A percentile compares a stretch with the other conserved stretches of the same genome.
phyloP scores from a whole-genome alignment of 257 asterid species.

The Rauvolfia tetraphylla region DNA sequence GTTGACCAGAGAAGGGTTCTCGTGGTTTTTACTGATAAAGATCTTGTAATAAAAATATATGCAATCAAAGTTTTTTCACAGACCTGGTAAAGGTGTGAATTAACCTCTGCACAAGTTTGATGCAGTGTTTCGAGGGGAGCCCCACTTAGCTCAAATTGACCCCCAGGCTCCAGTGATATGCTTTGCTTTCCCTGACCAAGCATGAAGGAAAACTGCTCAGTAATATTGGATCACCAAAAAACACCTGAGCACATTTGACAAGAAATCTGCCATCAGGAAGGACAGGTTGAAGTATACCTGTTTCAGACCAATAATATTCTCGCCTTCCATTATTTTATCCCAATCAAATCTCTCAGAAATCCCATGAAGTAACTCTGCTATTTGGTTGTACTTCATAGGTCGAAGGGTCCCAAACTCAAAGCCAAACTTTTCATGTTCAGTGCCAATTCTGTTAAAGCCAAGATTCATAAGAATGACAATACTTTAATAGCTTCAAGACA shows the following conservation, averaged over 20 bases:
- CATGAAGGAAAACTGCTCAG: not conserved
- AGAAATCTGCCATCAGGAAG: not conserved
- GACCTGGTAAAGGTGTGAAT: conserved; percentile 95
- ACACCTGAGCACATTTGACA: not conserved
- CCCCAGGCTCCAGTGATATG: conserved; percentile 96
- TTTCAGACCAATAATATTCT: conserved; percentile 81
- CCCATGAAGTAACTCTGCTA: conserved; percentile 72
- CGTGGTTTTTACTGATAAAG: not conserved
- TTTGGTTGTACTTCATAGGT: conserved; percentile 92
- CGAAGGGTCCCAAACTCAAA: conserved; percentile 66
- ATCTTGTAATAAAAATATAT: not conserved
- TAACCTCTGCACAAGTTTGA: conserved; percentile 98
- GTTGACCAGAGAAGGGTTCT: not conserved
- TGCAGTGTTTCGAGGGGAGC: conserved; percentile 97
- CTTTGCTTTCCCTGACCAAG: conserved; percentile 79
- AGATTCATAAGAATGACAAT: not conserved
- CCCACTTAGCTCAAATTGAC: conserved; percentile 98
- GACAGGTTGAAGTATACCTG: conserved; percentile 47
- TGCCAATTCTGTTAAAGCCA: conserved; percentile 74
- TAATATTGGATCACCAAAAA: not conserved
- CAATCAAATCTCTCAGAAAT: conserved; percentile 98
- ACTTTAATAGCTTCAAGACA: not conserved
- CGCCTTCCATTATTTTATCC: conserved; percentile 97
- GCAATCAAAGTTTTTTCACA: conserved; percentile 14
- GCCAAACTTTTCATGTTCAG: conserved; percentile 98